phyloP scores from a whole-genome alignment of 306 rosid species.

The Pueraria montana region DNA sequence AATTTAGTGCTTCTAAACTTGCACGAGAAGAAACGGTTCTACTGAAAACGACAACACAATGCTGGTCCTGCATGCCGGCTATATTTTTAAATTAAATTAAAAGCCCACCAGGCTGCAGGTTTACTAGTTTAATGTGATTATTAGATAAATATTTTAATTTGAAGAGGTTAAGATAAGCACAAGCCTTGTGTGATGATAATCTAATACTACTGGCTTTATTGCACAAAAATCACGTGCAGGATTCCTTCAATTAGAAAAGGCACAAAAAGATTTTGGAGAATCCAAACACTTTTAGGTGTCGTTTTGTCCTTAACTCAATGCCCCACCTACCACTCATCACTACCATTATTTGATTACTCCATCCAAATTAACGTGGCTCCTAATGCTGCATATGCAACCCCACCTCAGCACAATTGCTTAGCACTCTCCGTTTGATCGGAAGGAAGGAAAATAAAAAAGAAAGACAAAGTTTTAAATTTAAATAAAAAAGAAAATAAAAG shows the following conservation, averaged over 20 bases:
- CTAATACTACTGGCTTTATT: neutral
- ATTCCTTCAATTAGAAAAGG: constrained; percentile 7
- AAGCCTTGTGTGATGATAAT: neutral
- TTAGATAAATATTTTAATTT: neutral
- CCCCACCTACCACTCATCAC: constrained; percentile 38
- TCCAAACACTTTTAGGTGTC: neutral
- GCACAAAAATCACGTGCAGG: constrained; percentile 52
- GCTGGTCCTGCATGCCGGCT: constrained; percentile 48
- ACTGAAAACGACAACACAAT: neutral
- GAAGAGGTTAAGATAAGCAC: neutral
- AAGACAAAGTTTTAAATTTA: too few relatives aligned
- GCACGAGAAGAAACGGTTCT: neutral
- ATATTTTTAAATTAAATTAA: constrained; percentile 27
- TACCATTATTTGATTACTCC: neutral
- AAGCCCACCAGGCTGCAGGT: neutral
- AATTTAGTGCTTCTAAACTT: neutral
- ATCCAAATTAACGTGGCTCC: constrained; percentile 11
- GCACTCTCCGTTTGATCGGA: too few relatives aligned
- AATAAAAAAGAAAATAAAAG: too few relatives aligned
- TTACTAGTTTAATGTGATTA: neutral
- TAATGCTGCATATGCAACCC: constrained; percentile 18
- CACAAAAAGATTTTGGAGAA: constrained; percentile 13
- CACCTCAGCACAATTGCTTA: constrained; percentile 9
- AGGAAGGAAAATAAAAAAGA: too few relatives aligned
- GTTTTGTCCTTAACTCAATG: constrained; percentile 33